Conservation (phyloP, 2,329 filamentous ascomycete genomes). For the Lachnellula suecica region DNA sequence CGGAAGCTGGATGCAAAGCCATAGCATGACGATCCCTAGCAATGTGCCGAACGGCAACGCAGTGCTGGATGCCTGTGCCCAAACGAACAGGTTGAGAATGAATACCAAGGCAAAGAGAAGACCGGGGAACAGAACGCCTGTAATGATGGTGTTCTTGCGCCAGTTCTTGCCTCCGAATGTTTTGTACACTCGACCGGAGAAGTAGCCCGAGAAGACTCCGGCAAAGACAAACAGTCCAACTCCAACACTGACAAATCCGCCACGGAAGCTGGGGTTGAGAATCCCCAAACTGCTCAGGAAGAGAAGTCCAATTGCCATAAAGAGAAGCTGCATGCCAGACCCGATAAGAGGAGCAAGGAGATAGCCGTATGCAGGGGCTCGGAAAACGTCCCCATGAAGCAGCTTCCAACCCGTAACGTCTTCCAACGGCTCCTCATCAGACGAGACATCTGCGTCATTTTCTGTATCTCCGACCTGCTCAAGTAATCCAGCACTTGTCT, state of each 20-base stretch:
- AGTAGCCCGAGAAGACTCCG: conserved; percentile 83
- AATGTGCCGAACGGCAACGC: conserved; percentile 82
- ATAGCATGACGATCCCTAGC: conserved; percentile 69
- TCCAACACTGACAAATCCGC: conserved; percentile 82
- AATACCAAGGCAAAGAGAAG: conserved; percentile 74
- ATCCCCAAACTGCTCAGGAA: conserved; percentile 73
- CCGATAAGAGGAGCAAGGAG: conserved; percentile 79
- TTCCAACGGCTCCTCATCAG: conserved; percentile 72
- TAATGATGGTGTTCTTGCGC: conserved; percentile 74
- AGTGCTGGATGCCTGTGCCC: conserved; percentile 85
- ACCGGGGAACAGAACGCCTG: conserved; percentile 76
- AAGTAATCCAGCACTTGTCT: conserved; percentile 54
- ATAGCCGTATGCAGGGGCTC: conserved; percentile 66
- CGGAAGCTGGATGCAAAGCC: conserved; percentile 83
- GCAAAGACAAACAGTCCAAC: conserved; percentile 82
- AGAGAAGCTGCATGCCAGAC: conserved; percentile 82
- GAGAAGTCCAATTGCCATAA: conserved; percentile 74
- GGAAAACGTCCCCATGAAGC: conserved; percentile 84
- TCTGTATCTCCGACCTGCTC: conserved; percentile 56
- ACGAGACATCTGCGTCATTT: conserved; percentile 52
- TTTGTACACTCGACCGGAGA: conserved; percentile 79
- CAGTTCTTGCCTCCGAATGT: conserved; percentile 77
- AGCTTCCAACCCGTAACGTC: conserved; percentile 88
- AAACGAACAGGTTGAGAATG: conserved; percentile 84
- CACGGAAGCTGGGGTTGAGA: conserved; percentile 84